Conservation (phyloP, 306 rosid genomes). For the Dalbergia oliveri region DNA sequence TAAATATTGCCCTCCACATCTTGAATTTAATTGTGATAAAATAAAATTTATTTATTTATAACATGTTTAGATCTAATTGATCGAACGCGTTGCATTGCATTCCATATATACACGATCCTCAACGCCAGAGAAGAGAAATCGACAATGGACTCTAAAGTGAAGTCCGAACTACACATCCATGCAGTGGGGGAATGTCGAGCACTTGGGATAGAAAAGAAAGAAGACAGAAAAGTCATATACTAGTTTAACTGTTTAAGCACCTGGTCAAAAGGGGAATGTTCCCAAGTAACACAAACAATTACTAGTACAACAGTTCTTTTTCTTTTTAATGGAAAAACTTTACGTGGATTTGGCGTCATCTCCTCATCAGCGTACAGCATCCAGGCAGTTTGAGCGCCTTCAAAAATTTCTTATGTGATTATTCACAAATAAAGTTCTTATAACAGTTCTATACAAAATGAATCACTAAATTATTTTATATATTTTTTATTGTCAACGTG, state of each 20-base stretch:
- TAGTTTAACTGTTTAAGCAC: background rate
- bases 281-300: background rate
- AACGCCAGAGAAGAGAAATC: background rate
- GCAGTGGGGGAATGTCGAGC: background rate
- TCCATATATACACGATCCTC: background rate
- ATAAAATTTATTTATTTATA: background rate
- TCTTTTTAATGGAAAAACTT: too few species aligned
- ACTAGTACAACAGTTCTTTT: background rate
- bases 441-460: too few species aligned
- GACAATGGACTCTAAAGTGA: background rate
- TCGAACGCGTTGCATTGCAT: background rate
- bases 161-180: background rate
- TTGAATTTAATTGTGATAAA: background rate
- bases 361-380: too few species aligned
- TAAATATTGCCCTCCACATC: too few species aligned
- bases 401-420: too few species aligned
- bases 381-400: accelerated
- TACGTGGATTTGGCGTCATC: too few species aligned
- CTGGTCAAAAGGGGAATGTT: background rate
- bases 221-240: background rate
- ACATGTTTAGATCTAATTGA: background rate
- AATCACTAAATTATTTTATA: too few species aligned
- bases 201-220: background rate
- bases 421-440: too few species aligned
- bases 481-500: too few species aligned